Percentiles rank a stretch among this genome's conserved stretches.
Evolutionary conservation across 139 green algal species (phyloP).

Genomic region (Medakamo hakoo): DNA sequence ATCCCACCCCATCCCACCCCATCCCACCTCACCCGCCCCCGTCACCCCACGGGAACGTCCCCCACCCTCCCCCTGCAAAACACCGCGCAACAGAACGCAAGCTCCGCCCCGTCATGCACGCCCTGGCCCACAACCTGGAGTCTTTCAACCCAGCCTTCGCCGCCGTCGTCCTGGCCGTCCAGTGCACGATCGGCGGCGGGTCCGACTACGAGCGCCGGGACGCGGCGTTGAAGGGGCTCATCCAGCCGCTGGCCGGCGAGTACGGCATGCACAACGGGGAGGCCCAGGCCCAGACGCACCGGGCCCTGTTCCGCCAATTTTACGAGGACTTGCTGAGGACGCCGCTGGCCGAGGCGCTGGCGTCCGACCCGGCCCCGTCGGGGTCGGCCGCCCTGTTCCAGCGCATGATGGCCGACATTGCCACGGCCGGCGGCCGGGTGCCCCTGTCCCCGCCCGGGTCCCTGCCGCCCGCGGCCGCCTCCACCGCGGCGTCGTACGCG

Average conservation of each 20-base stretch:
- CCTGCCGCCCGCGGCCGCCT: not conserved
- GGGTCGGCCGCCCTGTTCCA: constrained; percentile 39
- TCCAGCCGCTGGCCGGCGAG: constrained; percentile 82
- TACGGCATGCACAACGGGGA: constrained; percentile 84
- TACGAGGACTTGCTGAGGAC: constrained; percentile 48
- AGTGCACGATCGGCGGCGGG: constrained; percentile 52
- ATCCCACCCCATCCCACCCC: not conserved
- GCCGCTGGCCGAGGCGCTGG: constrained; percentile 41
- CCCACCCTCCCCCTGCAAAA: not conserved
- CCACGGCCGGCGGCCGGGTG: constrained; percentile 22
- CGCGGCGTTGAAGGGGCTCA: constrained; percentile 66
- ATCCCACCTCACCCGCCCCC: too few relatives aligned
- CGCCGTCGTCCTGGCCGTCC: constrained; percentile 62
- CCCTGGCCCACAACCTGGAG: constrained; percentile 86
- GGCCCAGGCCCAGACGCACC: constrained; percentile 49
- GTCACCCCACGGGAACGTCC: not conserved
- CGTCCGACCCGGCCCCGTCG: constrained; percentile 22
- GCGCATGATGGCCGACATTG: constrained; percentile 67
- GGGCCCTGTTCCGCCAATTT: constrained; percentile 76
- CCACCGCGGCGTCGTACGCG: constrained; percentile 51
- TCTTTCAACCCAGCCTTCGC: constrained; percentile 91
- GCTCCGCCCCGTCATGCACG: constrained; percentile 64
- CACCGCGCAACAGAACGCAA: constrained; percentile 32
- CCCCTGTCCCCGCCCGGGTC: too few relatives aligned
- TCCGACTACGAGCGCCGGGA: constrained; percentile 70